Evolutionary conservation across 495 filamentous ascomycete genomes (phyloP), one percentile per base, ranked within the genome.

Genomic region (Aspergillus affinis): DNA sequence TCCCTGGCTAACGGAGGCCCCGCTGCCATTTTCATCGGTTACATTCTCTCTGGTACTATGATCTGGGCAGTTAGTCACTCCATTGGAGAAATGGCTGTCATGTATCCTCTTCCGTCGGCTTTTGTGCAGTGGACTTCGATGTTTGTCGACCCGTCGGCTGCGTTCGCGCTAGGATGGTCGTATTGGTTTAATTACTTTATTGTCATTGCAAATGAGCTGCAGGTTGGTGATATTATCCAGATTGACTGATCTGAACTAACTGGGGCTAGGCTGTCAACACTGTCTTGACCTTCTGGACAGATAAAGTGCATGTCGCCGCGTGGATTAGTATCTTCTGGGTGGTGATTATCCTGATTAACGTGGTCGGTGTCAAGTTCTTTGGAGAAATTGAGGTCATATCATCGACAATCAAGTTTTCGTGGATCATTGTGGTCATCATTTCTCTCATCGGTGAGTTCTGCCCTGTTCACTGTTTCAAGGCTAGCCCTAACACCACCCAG

Each of bases 221-320:
- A 72, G 62, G 77, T 66, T 52, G 36, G 55, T 12, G 27, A 0
- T 1, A 12, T 6, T 12, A 8, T 52, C 13, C 18, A 4, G n/a
- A 30, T 23, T 20, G 19, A n/a, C 2, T 55, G 15, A 2, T 4
- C 46, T 13, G 3, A 8, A 9, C 4, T 27, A 12, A n/a, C 17
- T 19, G 5, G 19, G 20, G 2, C n/a, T 20, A 56, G 61, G 65
- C 81, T 56, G 83, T 84, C 19, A 81, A 80, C 20, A 84, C 81
- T 60, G 86, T 87, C 32, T 71, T 88, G 21, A 72, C 70, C 2
- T 87, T 82, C 64, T 90, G 86, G 87, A 68, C 71, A 12, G 61
- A 61, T 23, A 61, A 68, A 4, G 69, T 82, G 13, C 76, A 72
- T 8, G 72, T 75, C 4, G 75, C 66, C 6, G 80, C 77, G 8